Percentiles rank a stretch among this genome's conserved stretches.
Conservation (phyloP, 306 rosid species). For the Chamaecrista fasciculata region DNA sequence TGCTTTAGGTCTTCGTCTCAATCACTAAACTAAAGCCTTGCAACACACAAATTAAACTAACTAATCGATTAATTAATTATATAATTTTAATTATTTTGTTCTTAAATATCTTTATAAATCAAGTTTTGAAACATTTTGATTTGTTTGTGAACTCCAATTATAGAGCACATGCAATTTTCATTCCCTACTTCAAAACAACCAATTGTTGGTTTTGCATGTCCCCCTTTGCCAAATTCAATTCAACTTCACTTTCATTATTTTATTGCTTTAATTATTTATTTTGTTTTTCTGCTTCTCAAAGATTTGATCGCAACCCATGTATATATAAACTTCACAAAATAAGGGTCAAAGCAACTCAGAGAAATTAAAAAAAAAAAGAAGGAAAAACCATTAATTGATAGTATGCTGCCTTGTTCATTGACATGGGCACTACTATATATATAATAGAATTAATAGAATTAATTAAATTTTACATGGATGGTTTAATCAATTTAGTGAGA, state of each 20-base stretch:
- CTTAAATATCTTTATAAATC: no score
- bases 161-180: conserved; percentile 39
- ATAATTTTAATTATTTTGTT: no score
- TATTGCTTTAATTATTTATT: neutral
- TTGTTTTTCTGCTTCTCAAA: neutral
- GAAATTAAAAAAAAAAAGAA: neutral
- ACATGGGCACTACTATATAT: no score
- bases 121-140: no score
- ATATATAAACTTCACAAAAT: conserved; percentile 28
- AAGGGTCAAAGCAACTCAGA: conserved; percentile 19
- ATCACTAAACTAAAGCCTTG: conserved; percentile 43
- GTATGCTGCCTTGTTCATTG: neutral
- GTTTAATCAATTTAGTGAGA: no score
- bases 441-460: no score
- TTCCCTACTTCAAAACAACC: neutral
- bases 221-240: conserved; percentile 11
- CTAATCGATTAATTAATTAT: no score
- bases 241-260: neutral
- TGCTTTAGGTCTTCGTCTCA: conserved; percentile 39
- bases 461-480: no score
- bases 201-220: conserved; percentile 16
- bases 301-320: neutral
- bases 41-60: no score
- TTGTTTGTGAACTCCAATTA: conserved; percentile 40
- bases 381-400: neutral